Percentiles rank a stretch among this genome's conserved stretches.
Evolutionary conservation across 2,329 filamentous ascomycete genomes (phyloP).

Genomic region (Talaromyces piceae): DNA sequence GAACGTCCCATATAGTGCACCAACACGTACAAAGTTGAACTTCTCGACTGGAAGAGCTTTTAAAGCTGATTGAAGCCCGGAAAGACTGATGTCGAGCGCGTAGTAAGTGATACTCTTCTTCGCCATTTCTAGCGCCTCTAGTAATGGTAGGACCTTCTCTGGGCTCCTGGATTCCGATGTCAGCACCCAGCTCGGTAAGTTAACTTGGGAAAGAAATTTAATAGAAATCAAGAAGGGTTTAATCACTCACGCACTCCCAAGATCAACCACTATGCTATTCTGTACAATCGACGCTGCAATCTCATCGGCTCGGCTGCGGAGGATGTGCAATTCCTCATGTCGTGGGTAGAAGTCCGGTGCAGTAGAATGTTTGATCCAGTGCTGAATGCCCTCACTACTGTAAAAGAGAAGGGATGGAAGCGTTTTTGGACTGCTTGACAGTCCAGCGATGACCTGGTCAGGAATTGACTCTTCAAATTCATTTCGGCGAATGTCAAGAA

Average conservation of each 20-base stretch:
- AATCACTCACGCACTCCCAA: conserved; percentile 4
- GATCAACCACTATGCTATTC: conserved; percentile 3
- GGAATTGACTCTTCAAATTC: conserved; percentile 3
- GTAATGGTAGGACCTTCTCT: conserved; percentile 1
- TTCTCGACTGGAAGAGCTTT: background rate
- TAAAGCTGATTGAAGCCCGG: background rate
- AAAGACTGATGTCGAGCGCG: background rate
- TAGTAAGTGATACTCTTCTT: conserved; percentile 3
- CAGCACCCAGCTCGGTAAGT: background rate
- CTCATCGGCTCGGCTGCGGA: background rate
- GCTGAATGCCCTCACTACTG: conserved; percentile 1
- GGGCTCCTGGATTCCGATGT: background rate
- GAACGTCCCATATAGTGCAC: conserved; percentile 3
- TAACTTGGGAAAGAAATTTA: background rate
- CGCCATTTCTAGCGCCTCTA: conserved; percentile 1
- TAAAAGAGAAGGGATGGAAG: conserved; percentile 5
- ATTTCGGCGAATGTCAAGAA: conserved; percentile 2
- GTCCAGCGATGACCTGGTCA: conserved; percentile 1
- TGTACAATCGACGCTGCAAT: conserved; percentile 1
- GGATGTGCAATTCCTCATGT: background rate
- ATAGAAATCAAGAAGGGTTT: background rate
- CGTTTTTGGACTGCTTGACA: background rate
- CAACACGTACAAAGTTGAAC: background rate
- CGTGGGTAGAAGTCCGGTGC: conserved; percentile 4
- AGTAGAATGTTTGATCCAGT: conserved; percentile 1